A percentile compares a stretch with the other conserved stretches of the same genome.
phyloP scores from a whole-genome alignment of 495 filamentous ascomycete species.

The Hyaloscypha hepaticicola region DNA sequence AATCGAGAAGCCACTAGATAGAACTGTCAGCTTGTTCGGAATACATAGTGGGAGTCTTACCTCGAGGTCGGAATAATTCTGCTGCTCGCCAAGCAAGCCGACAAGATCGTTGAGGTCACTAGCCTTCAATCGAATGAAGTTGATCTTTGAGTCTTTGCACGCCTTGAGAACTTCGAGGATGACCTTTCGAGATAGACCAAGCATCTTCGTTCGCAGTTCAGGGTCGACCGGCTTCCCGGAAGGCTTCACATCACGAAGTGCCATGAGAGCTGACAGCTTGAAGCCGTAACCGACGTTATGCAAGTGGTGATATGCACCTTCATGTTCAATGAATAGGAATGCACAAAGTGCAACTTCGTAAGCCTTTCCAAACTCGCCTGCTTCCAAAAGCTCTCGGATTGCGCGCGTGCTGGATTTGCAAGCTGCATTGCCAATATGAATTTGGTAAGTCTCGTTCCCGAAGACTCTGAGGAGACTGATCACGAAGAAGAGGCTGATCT shows the following conservation, averaged over 20 bases:
- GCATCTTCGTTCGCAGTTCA: constrained; percentile 46
- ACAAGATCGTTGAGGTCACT: constrained; percentile 54
- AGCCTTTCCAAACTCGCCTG: no score
- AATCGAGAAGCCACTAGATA: not conserved
- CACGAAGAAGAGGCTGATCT: constrained; percentile 47
- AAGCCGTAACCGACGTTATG: constrained; percentile 52
- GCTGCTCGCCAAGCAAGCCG: constrained; percentile 55
- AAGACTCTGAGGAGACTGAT: constrained; percentile 51
- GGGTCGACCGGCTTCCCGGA: constrained; percentile 41
- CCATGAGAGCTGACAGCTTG: constrained; percentile 55
- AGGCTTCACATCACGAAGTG: constrained; percentile 40
- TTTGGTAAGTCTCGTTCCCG: constrained; percentile 39
- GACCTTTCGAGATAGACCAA: constrained; percentile 52
- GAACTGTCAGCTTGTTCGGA: not conserved
- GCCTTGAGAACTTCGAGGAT: constrained; percentile 51
- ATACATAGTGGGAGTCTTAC: no score
- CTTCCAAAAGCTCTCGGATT: no score
- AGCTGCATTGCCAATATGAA: constrained; percentile 42
- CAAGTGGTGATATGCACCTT: constrained; percentile 48
- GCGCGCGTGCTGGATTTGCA: no score
- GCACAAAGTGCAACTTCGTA: constrained; percentile 52
- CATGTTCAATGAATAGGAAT: constrained; percentile 56
- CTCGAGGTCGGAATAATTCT: constrained; percentile 60
- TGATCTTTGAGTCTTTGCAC: constrained; percentile 48
- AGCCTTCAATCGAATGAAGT: constrained; percentile 52